phyloP scores from a whole-genome alignment of 192 early-diverging fungal species.

The Phlyctochytrium bullatum region DNA sequence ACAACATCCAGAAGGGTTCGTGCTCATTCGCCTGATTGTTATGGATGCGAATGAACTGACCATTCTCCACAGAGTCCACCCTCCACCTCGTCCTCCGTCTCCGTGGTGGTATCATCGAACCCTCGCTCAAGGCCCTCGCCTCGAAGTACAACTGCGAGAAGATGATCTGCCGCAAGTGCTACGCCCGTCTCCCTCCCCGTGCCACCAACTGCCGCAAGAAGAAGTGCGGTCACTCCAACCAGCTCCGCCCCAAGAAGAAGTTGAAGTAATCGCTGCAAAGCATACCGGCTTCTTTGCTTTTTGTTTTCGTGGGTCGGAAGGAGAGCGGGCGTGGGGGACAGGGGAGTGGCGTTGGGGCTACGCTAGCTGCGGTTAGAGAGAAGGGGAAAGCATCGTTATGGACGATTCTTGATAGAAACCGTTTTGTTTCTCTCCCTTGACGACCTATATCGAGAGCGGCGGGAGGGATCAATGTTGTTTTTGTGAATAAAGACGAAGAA shows the following conservation, averaged over 20 bases:
- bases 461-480: no score
- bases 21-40: conserved; percentile 63
- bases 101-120: conserved; percentile 71
- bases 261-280: conserved; percentile 65
- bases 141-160: conserved; percentile 99
- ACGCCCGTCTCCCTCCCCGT: conserved; percentile 97
- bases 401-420: no score
- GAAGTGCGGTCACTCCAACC: conserved; percentile 99
- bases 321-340: no score
- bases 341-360: no score
- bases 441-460: no score
- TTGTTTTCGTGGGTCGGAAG: no score
- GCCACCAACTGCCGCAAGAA: conserved; percentile 99
- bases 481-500: no score
- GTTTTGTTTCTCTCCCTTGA: no score
- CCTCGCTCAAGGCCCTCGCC: conserved; percentile 95
- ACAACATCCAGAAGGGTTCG: conserved; percentile 99
- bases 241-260: conserved; percentile 99
- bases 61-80: conserved; percentile 87
- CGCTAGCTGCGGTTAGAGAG: no score
- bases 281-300: conserved; percentile 1
- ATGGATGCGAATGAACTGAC: conserved; percentile 93
- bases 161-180: conserved; percentile 99
- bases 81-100: conserved; percentile 70
- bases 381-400: no score